These are phyloP conservation scores for Auricularia sp. DNA, from an alignment of 768 basidiomycete genomes.

Conservation along the genomic window DNA sequence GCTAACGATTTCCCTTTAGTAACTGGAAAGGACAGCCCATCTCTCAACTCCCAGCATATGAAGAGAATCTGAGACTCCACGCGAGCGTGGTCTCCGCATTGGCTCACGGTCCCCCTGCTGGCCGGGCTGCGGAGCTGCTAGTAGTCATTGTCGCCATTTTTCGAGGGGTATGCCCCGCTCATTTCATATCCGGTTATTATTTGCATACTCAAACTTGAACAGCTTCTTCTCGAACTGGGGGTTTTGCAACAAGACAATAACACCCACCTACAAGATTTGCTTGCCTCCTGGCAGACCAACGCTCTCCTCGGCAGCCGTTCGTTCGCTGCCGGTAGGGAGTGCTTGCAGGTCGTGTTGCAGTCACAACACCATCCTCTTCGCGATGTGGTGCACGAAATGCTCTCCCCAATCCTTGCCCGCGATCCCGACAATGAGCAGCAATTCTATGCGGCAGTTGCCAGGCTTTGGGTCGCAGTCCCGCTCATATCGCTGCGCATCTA, in stretches of 20 bases:
- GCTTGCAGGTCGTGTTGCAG: no score
- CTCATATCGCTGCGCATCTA: slow-evolving; percentile 56
- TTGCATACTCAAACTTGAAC: no score
- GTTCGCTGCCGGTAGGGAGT: no score
- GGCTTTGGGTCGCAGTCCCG: slow-evolving; percentile 51
- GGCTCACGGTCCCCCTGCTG: not conserved
- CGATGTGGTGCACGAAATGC: not conserved
- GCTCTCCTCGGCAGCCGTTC: no score
- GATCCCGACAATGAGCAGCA: not conserved
- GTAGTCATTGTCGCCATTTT: no score
- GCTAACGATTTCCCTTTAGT: not conserved
- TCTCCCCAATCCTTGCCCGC: not conserved
- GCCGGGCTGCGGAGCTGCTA: not conserved
- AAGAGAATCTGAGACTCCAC: not conserved
- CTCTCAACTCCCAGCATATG: not conserved
- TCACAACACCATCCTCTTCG: not conserved
- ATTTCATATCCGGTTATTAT: no score
- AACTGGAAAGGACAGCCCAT: not conserved
- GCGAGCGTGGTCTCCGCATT: not conserved
- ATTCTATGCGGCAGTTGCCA: slow-evolving; percentile 24
- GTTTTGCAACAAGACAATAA: no score
- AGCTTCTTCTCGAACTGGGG: no score
- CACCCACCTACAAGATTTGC: no score
- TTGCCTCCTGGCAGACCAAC: no score
- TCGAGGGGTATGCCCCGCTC: no score